Evolutionary conservation across 805 yeast genomes (phyloP), one percentile per base, ranked within the genome.

Genomic region (Saitoella complicata): DNA sequence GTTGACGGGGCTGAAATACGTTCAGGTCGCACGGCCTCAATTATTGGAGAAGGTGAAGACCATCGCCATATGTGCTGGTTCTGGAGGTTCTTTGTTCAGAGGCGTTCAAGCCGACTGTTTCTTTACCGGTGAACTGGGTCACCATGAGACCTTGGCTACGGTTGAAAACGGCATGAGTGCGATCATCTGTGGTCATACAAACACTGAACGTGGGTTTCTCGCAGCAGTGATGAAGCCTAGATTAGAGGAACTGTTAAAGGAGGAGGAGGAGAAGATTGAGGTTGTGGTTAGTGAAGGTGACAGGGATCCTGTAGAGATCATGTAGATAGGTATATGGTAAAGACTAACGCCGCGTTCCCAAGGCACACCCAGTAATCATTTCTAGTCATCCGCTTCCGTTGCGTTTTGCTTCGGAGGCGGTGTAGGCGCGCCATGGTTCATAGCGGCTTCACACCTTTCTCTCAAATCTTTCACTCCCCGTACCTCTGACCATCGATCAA

Each of bases 51-150:
- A 38, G 51, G 68, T 85, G 44, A 61, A 59, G 29, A 69, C 73
- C 0, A 65, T 86, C 21, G 97, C 96, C 0, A 60, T 91, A 10
- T 91, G 99, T 62, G 97, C 98, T 3, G 99, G 99, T 0, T 81
- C 95, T 1, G 97, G 98, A 0, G 79, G 82, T 3, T 69, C 78
- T 1, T 84, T 87, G 1, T 78, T 85, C 61, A 57, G 62, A 34
- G 61, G 65, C 5, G 55, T 60, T 6, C 49, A 45, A 3, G 77
- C 77, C 0, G 97, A 91, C 54, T 65, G 86, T 38, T 80, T 72
- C 58, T 73, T 76, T 54, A 87, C 98, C 0, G 99, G 99, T 1
- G 99, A 91, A 58, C 63, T 91, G 52, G 79, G 94, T 21, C 99
- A 91, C 55, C 99, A 91, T 57, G 96, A 91, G 59, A 80, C 81